phyloP scores from a whole-genome alignment of 2,329 filamentous ascomycete genomes.

The Pseudopyrenochaeta lycopersici region DNA sequence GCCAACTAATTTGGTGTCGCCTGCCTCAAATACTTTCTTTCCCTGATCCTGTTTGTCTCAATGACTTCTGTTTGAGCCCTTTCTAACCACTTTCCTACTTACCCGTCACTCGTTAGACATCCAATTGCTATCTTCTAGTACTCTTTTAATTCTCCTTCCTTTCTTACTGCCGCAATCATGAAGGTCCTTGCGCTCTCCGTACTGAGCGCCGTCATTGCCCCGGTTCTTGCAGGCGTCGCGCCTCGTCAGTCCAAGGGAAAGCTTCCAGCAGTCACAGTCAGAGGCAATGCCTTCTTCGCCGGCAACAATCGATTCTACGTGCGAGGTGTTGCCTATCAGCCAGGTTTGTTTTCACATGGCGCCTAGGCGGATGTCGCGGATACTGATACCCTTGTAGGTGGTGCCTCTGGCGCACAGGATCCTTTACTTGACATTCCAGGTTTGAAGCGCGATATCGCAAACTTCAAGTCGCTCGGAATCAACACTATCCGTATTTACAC shows the following conservation, averaged over 20 bases:
- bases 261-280: constrained; percentile 64
- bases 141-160: constrained; percentile 37
- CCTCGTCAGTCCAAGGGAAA: constrained; percentile 47
- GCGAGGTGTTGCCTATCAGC: constrained; percentile 71
- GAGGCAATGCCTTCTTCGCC: constrained; percentile 72
- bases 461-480: constrained; percentile 85
- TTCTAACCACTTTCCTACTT: constrained; percentile 33
- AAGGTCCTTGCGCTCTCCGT: constrained; percentile 41
- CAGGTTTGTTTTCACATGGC: constrained; percentile 55
- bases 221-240: constrained; percentile 33
- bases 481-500: constrained; percentile 94
- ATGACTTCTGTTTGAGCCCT: constrained; percentile 40
- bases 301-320: constrained; percentile 68
- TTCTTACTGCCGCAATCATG: constrained; percentile 32
- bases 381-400: constrained; percentile 47
- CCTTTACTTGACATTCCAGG: constrained; percentile 74
- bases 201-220: constrained; percentile 32
- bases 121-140: constrained; percentile 28
- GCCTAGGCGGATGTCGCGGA: constrained; percentile 43
- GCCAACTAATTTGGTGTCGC: constrained; percentile 37
- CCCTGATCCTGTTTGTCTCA: constrained; percentile 21
- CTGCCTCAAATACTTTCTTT: constrained; percentile 43
- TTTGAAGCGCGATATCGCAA: constrained; percentile 79
- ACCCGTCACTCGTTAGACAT: constrained; percentile 50
- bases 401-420: constrained; percentile 61